phyloP scores from a whole-genome alignment of 169 alveolate species.

The Hammondia hammondi region DNA sequence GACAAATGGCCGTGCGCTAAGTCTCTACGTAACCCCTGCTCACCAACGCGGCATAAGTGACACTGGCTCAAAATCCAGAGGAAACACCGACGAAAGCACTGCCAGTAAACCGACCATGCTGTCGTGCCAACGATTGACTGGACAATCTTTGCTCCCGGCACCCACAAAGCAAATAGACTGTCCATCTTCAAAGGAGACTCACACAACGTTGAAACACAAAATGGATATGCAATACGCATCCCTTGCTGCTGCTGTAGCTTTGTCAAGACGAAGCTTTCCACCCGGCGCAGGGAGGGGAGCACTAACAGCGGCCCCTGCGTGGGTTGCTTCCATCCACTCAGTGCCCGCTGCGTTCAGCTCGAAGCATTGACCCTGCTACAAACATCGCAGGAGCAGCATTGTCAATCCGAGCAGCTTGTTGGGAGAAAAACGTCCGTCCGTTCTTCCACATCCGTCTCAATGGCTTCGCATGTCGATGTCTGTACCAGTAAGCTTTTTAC shows the following conservation, averaged over 20 bases:
- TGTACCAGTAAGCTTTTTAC: too few relatives aligned
- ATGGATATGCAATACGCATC: background rate
- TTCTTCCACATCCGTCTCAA: background rate
- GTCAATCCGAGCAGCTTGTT: background rate
- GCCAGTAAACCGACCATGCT: too few relatives aligned
- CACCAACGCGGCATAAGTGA: too few relatives aligned
- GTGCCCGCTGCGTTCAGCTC: background rate
- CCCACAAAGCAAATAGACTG: too few relatives aligned
- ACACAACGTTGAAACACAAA: background rate
- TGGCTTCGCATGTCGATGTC: too few relatives aligned
- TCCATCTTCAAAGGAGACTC: background rate
- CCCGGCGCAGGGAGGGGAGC: background rate
- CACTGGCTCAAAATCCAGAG: too few relatives aligned
- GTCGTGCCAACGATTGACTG: background rate
- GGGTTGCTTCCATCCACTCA: background rate
- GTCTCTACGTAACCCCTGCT: too few relatives aligned
- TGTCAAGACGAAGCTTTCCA: background rate
- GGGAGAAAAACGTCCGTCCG: background rate
- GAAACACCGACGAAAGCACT: too few relatives aligned
- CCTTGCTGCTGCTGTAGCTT: background rate
- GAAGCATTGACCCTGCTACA: background rate
- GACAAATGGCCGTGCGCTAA: background rate
- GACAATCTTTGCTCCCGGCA: background rate
- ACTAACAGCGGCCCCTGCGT: background rate
- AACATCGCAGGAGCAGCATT: background rate